Evolutionary conservation across 805 yeast species (phyloP).

Genomic region (Hyphopichia homilentoma): DNA sequence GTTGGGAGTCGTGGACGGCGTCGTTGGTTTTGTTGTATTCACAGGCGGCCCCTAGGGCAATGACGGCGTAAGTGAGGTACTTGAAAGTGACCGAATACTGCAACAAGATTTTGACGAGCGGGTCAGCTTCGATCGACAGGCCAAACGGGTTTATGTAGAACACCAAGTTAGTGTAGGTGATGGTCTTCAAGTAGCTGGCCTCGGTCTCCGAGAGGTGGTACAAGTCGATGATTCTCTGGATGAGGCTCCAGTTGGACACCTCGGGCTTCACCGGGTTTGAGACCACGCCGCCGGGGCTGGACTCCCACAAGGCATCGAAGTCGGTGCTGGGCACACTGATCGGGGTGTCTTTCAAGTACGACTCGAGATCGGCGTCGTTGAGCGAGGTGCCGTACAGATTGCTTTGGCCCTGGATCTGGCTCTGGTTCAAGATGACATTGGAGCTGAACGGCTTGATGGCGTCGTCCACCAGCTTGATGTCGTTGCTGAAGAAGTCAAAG

Average conservation of each 20-base stretch:
- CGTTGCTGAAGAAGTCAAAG: not conserved
- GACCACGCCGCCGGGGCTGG: not conserved
- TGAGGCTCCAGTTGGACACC: not conserved
- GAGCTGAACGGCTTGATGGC: conserved; percentile 1
- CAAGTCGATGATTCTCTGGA: not conserved
- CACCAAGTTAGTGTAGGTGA: conserved; percentile 1
- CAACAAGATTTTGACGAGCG: conserved; percentile 12
- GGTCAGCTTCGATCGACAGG: not conserved
- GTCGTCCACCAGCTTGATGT: no score
- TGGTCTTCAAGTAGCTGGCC: not conserved
- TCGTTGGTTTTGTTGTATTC: conserved; percentile 20
- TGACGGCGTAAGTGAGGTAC: conserved; percentile 17
- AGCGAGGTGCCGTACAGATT: not conserved
- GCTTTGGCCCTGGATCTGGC: no score
- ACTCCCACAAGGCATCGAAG: conserved; percentile 1
- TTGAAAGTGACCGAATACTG: conserved; percentile 17
- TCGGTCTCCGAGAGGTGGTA: conserved; percentile 1
- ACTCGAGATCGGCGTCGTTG: conserved; percentile 1
- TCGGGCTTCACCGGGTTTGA: not conserved
- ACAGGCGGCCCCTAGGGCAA: conserved; percentile 25
- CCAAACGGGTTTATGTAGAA: conserved; percentile 2
- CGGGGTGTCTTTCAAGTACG: conserved; percentile 1
- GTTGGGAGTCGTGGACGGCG: conserved; percentile 14
- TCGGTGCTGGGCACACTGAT: not conserved
- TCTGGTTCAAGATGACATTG: conserved; percentile 1